Evolutionary conservation across 768 basidiomycete species (phyloP).

Genomic region (Tricholomella constricta): DNA sequence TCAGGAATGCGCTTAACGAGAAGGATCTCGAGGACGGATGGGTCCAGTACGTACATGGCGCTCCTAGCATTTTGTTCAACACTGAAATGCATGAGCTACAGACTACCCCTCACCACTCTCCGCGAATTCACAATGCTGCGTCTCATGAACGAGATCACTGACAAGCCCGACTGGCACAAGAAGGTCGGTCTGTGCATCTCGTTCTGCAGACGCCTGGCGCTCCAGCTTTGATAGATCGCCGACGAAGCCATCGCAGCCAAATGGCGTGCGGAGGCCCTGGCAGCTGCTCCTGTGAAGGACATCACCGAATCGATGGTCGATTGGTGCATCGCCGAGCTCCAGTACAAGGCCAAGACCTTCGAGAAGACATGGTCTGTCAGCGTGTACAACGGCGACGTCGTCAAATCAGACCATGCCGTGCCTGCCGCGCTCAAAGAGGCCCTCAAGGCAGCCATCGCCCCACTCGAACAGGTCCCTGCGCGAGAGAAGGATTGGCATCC

Average conservation of each 20-base stretch:
- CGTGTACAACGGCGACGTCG: slow-evolving; percentile 22
- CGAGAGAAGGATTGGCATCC: slow-evolving; percentile 45
- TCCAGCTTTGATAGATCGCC: background rate
- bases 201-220: no score
- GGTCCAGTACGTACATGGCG: slow-evolving; percentile 2
- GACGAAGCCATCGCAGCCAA: background rate
- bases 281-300: background rate
- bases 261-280: background rate
- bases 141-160: slow-evolving; percentile 20
- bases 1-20: slow-evolving; percentile 8
- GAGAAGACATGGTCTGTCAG: slow-evolving; percentile 11
- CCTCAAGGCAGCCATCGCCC: slow-evolving; percentile 18
- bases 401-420: slow-evolving; percentile 31
- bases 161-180: slow-evolving; percentile 17
- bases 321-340: slow-evolving; percentile 22
- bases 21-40: background rate
- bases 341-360: slow-evolving; percentile 18
- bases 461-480: slow-evolving; percentile 36
- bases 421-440: slow-evolving; percentile 16
- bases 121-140: slow-evolving; percentile 20
- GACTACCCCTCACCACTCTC: slow-evolving; percentile 13
- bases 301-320: slow-evolving; percentile 12
- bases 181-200: background rate
- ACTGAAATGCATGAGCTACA: background rate
- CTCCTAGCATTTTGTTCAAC: background rate